Evolutionary conservation across 352 stramenopile genomes (phyloP).

Genomic region (Hyaloperonospora brassicae): DNA sequence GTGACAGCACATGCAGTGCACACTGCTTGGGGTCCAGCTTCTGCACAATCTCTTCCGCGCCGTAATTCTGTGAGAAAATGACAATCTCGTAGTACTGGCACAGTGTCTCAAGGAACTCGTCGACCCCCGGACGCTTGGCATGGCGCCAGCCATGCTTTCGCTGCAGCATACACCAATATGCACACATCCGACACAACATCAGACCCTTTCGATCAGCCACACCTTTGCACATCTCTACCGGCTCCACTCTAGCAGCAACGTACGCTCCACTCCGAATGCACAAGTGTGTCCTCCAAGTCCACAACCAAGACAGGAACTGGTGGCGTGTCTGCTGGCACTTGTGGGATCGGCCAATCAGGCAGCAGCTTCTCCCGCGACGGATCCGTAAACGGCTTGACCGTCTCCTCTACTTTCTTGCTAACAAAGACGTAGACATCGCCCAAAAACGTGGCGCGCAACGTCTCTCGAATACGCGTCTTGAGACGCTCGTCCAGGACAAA

Average conservation of each 20-base stretch:
- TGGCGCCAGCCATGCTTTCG: conserved; percentile 84
- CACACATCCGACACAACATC: too few relatives aligned
- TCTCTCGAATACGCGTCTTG: conserved; percentile 37
- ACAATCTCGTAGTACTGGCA: conserved; percentile 87
- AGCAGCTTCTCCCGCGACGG: conserved; percentile 76
- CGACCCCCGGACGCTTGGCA: conserved; percentile 75
- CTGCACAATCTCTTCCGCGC: conserved; percentile 68
- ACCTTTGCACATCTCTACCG: too few relatives aligned
- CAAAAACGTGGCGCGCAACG: conserved; percentile 50
- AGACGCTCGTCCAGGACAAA: conserved; percentile 59
- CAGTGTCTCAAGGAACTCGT: conserved; percentile 80
- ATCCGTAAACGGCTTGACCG: conserved; percentile 68
- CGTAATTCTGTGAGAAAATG: conserved; percentile 81
- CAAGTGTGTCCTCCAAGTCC: conserved; percentile 80
- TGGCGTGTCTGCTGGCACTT: conserved; percentile 67
- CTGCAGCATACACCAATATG: too few relatives aligned
- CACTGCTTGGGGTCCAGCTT: conserved; percentile 82
- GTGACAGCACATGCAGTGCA: conserved; percentile 72
- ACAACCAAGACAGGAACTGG: conserved; percentile 76
- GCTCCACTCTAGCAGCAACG: conserved; percentile 15
- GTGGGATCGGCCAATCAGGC: conserved; percentile 80
- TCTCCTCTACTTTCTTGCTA: conserved; percentile 58
- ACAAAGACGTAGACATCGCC: conserved; percentile 55
- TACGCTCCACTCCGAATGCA: conserved; percentile 87
- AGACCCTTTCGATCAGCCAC: too few relatives aligned